Conservation (phyloP, 768 basidiomycete genomes). For the Scleroderma bovista region DNA sequence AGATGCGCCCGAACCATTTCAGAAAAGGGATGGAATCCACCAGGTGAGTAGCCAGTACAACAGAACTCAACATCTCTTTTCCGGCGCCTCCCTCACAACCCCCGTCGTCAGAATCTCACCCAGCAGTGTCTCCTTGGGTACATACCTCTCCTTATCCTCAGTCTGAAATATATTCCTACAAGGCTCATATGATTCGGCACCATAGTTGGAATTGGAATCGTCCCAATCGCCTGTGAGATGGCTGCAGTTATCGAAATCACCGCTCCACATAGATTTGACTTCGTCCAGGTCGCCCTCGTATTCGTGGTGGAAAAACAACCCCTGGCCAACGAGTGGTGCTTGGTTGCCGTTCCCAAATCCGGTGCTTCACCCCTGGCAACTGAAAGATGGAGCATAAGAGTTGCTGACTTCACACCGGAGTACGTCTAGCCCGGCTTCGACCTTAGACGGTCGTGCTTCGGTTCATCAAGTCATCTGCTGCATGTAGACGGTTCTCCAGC, state of each 20-base stretch:
- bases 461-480: conserved; percentile 82
- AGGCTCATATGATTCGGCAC: conserved; percentile 90
- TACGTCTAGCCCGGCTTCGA: conserved; percentile 60
- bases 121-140: conserved; percentile 67
- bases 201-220: conserved; percentile 75
- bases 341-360: conserved; percentile 42
- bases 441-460: conserved; percentile 60
- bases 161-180: conserved; percentile 94
- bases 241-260: conserved; percentile 77
- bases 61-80: conserved; percentile 80
- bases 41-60: conserved; percentile 85
- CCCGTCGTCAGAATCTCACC: conserved; percentile 83
- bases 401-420: conserved; percentile 44
- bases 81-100: conserved; percentile 75
- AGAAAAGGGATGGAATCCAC: no score
- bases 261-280: conserved; percentile 62
- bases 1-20: no score
- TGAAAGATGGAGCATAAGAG: conserved; percentile 59
- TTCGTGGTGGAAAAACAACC: conserved; percentile 75
- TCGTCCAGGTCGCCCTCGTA: conserved; percentile 80
- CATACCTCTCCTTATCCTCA: conserved; percentile 56
- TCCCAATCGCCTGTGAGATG: conserved; percentile 73
- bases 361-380: conserved; percentile 33
- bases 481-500: conserved; percentile 82
- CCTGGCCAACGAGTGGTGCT: conserved; percentile 78